phyloP scores from a whole-genome alignment of 805 yeast genomes.

The Zygotorulaspora chibaensis region DNA sequence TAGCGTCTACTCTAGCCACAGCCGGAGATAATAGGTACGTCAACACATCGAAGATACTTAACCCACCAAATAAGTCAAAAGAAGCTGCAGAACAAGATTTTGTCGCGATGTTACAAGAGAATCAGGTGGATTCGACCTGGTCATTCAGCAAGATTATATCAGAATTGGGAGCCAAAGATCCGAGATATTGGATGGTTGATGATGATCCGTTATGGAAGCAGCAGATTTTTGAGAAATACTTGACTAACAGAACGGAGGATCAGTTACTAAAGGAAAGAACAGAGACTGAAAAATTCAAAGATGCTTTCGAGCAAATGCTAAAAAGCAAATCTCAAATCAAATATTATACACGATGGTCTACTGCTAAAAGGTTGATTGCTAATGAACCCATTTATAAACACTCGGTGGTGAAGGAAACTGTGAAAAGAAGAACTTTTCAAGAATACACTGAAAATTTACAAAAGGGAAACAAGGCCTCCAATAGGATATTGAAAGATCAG shows the following conservation, averaged over 20 bases:
- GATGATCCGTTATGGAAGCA: constrained; percentile 57
- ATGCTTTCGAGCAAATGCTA: constrained; percentile 49
- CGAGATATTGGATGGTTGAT: constrained; percentile 62
- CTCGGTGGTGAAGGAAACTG: constrained; percentile 53
- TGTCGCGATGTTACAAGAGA: constrained; percentile 47
- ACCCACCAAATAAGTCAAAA: constrained; percentile 22
- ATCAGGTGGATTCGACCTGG: constrained; percentile 68
- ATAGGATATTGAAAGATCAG: constrained; percentile 36
- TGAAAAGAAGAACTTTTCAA: constrained; percentile 51
- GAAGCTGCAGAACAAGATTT: constrained; percentile 46
- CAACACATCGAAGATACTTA: constrained; percentile 29
- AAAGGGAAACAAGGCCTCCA: constrained; percentile 23
- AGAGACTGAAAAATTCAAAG: constrained; percentile 51
- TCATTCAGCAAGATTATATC: constrained; percentile 61
- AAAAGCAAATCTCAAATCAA: constrained; percentile 42
- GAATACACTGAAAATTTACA: constrained; percentile 45
- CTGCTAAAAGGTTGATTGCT: constrained; percentile 47
- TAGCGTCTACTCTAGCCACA: neutral
- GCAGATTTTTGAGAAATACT: constrained; percentile 59
- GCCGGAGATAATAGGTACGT: constrained; percentile 17
- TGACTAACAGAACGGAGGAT: constrained; percentile 46
- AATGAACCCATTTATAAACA: constrained; percentile 66
- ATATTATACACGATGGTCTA: constrained; percentile 61
- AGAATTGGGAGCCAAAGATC: constrained; percentile 49
- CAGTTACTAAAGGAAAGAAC: constrained; percentile 51